phyloP scores from a whole-genome alignment of 768 basidiomycete genomes.

The Myochromella boudieri region DNA sequence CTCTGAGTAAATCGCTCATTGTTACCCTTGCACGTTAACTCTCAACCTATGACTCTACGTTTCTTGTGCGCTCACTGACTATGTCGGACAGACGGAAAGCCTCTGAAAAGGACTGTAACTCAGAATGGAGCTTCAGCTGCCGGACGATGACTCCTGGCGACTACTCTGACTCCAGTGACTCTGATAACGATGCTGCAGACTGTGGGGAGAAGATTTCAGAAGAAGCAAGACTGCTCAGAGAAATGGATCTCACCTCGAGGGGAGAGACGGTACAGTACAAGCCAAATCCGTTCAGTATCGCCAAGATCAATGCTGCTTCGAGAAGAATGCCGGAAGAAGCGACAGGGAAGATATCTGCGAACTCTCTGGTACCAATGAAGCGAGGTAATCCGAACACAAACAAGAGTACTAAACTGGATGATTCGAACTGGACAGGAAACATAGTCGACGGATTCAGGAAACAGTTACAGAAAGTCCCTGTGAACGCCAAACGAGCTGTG shows the following conservation, averaged over 20 bases:
- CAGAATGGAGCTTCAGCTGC: constrained; percentile 40
- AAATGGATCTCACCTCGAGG: constrained; percentile 60
- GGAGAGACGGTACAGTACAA: constrained; percentile 65
- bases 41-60: too few relatives aligned
- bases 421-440: constrained; percentile 8
- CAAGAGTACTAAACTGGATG: neutral
- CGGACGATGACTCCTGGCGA: constrained; percentile 20
- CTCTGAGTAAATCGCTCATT: too few relatives aligned
- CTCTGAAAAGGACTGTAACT: neutral
- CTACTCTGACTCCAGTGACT: constrained; percentile 23
- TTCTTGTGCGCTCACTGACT: neutral
- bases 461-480: constrained; percentile 28
- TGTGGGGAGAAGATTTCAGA: constrained; percentile 22
- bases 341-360: neutral
- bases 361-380: neutral
- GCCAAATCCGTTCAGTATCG: constrained; percentile 80
- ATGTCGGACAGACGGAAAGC: neutral
- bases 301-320: constrained; percentile 71
- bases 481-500: too few relatives aligned
- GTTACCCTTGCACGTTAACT: too few relatives aligned
- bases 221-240: constrained; percentile 34
- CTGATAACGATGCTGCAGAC: constrained; percentile 16
- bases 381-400: neutral
- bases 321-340: constrained; percentile 26
- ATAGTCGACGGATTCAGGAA: constrained; percentile 49